Evolutionary conservation across 768 basidiomycete genomes (phyloP).

Genomic region (Boletus subparvulus): DNA sequence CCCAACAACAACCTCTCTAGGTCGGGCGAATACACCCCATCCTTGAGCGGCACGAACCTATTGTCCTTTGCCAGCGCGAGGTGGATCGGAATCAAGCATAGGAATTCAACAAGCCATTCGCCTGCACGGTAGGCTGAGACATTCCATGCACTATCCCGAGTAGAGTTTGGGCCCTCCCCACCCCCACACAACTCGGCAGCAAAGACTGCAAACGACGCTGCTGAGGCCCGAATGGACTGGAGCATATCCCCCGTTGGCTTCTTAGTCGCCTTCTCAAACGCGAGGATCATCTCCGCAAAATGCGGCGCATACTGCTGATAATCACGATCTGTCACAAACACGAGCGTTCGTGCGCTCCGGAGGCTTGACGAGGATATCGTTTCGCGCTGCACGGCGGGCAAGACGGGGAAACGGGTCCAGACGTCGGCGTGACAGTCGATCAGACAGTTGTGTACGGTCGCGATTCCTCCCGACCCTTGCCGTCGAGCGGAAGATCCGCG

Average conservation of each 20-base stretch:
- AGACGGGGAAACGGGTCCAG: slow-evolving; percentile 61
- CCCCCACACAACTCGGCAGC: slow-evolving; percentile 8
- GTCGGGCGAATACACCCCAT: slow-evolving; percentile 50
- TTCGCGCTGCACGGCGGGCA: slow-evolving; percentile 49
- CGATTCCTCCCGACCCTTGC: not conserved
- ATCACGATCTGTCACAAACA: slow-evolving; percentile 44
- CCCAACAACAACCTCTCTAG: slow-evolving; percentile 55
- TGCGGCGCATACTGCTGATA: slow-evolving; percentile 39
- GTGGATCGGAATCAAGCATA: slow-evolving; percentile 66
- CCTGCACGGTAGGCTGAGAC: slow-evolving; percentile 46
- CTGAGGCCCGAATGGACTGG: slow-evolving; percentile 36
- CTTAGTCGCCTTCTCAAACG: slow-evolving; percentile 48
- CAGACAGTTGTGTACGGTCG: slow-evolving; percentile 46
- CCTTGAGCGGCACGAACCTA: slow-evolving; percentile 59
- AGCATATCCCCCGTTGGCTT: slow-evolving; percentile 53
- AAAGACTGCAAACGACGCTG: slow-evolving; percentile 33
- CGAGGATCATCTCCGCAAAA: slow-evolving; percentile 43
- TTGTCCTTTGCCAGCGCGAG: slow-evolving; percentile 60
- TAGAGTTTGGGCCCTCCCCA: not conserved
- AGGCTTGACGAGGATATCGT: slow-evolving; percentile 38
- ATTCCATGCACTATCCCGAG: slow-evolving; percentile 19
- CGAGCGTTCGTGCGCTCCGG: slow-evolving; percentile 36
- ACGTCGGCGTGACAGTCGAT: slow-evolving; percentile 56
- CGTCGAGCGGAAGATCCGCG: slow-evolving; percentile 15
- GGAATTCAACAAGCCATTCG: slow-evolving; percentile 60